phyloP scores from a whole-genome alignment of 768 basidiomycete species.

The Lentinula detonsa region DNA sequence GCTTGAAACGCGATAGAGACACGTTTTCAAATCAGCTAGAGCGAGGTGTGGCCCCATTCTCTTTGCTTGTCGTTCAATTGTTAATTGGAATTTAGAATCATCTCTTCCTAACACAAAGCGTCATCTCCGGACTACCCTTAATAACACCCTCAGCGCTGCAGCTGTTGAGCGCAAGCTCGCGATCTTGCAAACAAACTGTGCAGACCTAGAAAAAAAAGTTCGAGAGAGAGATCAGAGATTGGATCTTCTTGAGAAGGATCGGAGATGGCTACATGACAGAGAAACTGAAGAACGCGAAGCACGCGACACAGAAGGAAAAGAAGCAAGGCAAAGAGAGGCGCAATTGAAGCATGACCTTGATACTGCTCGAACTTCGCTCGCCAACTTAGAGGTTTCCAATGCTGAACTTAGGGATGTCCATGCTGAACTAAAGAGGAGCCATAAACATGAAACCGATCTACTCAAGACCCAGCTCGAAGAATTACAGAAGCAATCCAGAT shows the following conservation, averaged over 20 bases:
- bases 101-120: conserved; percentile 5
- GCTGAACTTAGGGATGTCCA: background rate
- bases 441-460: background rate
- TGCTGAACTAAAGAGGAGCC: background rate
- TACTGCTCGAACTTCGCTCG: background rate
- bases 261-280: background rate
- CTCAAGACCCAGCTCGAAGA: conserved; percentile 1
- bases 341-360: background rate
- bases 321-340: background rate
- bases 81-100: background rate
- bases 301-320: background rate
- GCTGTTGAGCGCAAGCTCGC: conserved; percentile 4
- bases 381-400: background rate
- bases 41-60: background rate
- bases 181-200: conserved; percentile 1
- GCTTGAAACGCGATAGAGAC: conserved; percentile 3
- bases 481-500: background rate
- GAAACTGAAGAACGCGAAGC: conserved; percentile 3
- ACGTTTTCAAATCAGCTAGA: conserved; percentile 14
- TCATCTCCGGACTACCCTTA: conserved; percentile 2
- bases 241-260: conserved; percentile 2
- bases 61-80: background rate
- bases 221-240: conserved; percentile 1
- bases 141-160: conserved; percentile 1
- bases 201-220: background rate